Conservation (phyloP, 164 flowering plant genomes). For the Hamamelis virginiana region DNA sequence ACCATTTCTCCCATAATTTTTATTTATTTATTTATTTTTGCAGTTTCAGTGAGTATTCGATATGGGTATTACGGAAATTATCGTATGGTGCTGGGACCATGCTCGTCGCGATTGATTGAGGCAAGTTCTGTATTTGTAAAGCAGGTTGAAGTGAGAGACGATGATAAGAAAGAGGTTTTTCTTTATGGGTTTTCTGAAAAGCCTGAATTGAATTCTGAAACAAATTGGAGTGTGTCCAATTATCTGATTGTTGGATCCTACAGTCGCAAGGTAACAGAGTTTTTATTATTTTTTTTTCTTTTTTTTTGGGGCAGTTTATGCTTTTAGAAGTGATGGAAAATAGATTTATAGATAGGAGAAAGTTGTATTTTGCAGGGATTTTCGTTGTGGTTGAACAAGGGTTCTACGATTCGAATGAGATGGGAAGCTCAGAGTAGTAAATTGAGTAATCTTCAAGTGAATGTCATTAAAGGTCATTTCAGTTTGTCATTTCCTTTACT, state of each 20-base stretch:
- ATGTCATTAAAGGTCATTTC: slow-evolving; percentile 47
- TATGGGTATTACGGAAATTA: slow-evolving; percentile 49
- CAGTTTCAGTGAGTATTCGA: slow-evolving; percentile 46
- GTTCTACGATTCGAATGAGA: slow-evolving; percentile 44
- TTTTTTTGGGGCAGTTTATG: not conserved
- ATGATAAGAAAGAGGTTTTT: slow-evolving; percentile 34
- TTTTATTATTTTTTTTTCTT: not conserved
- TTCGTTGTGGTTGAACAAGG: slow-evolving; percentile 64
- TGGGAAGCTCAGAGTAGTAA: slow-evolving; percentile 39
- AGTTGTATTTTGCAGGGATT: slow-evolving; percentile 38
- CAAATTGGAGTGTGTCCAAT: slow-evolving; percentile 47
- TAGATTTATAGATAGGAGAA: too few species aligned
- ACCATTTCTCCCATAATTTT: not conserved
- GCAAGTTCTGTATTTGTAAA: slow-evolving; percentile 59
- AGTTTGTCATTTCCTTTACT: not conserved
- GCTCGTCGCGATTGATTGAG: slow-evolving; percentile 51
- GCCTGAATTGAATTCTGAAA: slow-evolving; percentile 46
- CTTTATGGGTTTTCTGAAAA: slow-evolving; percentile 49
- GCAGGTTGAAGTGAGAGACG: slow-evolving; percentile 44
- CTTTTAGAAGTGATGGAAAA: too few species aligned
- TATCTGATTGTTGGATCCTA: slow-evolving; percentile 42
- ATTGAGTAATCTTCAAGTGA: slow-evolving; percentile 30
- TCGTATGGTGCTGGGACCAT: slow-evolving; percentile 59
- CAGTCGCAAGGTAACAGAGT: slow-evolving; percentile 33
- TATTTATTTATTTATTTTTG: slow-evolving; percentile 17